Base-by-base conservation (phyloP, 1,139 yeast species). In the Groenewaldozyma auringiensis region DNA sequence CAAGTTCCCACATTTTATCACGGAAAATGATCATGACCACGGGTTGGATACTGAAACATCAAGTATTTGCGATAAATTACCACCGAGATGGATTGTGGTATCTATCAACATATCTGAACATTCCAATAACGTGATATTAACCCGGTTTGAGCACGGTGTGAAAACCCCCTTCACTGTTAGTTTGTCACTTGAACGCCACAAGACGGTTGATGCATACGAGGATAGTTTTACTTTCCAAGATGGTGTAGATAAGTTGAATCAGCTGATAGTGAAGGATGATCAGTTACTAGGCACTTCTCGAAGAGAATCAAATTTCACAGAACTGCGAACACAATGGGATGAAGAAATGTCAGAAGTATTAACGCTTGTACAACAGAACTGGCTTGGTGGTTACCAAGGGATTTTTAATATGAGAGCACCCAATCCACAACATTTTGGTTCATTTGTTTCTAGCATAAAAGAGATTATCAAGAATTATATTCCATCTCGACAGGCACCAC, bases 351-450 rank as follows among this genome's bases (percentile, higher is more conserved):
- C 89, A n/a, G 62, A 64, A 1, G 34, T 44, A 2, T 9, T 44
- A 33, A 70, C 69, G 36, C 75, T 86, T 14, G 92, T 87, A 51
- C 27, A 41, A 6, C 62, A 65, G 25, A 67, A 69, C 48, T 87
- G 96, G 94, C 63, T 89, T 40, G 89, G 94, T n/a, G 94, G 94
- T 0, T 83, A 87, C 52, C 66, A 67, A 38, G 81, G 89, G 0
- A 57, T 85, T 1, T 82, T 86, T 57, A 64, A 68, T 33, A 65
- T 65, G 4, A 53, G 51, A 11, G 53, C 56, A 1, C 48, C 66
- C 1, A 62, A 67, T 25, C 56, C 55, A 9, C 53, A 56, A 0
- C 58, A 63, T 3, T 64, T 72, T 34, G 50, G 53, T 13, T 42
- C 58, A 41, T 69, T 84, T 61, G 67, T 69, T 53, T 48, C 46